Percentiles rank a stretch among this genome's conserved stretches.
phyloP scores from a whole-genome alignment of 1,284 basidiomycete genomes.

The Apiotrichum montevideense region DNA sequence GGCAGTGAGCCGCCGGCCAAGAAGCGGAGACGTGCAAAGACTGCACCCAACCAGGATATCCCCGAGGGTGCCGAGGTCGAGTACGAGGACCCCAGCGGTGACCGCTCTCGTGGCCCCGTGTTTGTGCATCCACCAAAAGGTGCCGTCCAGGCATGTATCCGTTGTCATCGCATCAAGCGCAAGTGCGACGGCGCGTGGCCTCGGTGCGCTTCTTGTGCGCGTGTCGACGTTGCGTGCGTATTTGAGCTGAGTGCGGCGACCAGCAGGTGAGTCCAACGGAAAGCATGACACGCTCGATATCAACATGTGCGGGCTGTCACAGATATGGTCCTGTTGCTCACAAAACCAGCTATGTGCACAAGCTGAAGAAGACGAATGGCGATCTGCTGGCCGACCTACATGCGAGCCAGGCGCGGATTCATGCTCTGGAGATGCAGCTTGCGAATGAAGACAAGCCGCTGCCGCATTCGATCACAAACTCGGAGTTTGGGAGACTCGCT shows the following conservation, averaged over 20 bases:
- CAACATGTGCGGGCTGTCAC: not conserved
- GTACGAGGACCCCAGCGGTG: conserved; percentile 28
- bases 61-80: conserved; percentile 24
- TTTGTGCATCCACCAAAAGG: conserved; percentile 36
- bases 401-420: conserved; percentile 27
- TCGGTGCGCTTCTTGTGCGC: conserved; percentile 34
- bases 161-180: conserved; percentile 41
- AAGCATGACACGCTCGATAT: no score
- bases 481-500: conserved; percentile 13
- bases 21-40: conserved; percentile 3
- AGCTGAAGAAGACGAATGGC: conserved; percentile 27
- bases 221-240: conserved; percentile 38
- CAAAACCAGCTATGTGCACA: conserved; percentile 24
- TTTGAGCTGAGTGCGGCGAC: conserved; percentile 41
- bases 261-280: conserved; percentile 24
- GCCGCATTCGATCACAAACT: not conserved
- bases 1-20: conserved; percentile 2
- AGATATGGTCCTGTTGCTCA: not conserved
- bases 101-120: conserved; percentile 31
- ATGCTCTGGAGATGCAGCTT: conserved; percentile 28
- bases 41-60: conserved; percentile 6
- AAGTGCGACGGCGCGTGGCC: conserved; percentile 40
- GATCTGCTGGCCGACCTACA: conserved; percentile 23
- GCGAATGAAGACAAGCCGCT: conserved; percentile 2
- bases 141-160: conserved; percentile 37